A percentile compares a stretch with the other conserved stretches of the same genome.
Evolutionary conservation across 345 rosid genomes (phyloP).

Genomic region (Eucalyptus cladocalyx): DNA sequence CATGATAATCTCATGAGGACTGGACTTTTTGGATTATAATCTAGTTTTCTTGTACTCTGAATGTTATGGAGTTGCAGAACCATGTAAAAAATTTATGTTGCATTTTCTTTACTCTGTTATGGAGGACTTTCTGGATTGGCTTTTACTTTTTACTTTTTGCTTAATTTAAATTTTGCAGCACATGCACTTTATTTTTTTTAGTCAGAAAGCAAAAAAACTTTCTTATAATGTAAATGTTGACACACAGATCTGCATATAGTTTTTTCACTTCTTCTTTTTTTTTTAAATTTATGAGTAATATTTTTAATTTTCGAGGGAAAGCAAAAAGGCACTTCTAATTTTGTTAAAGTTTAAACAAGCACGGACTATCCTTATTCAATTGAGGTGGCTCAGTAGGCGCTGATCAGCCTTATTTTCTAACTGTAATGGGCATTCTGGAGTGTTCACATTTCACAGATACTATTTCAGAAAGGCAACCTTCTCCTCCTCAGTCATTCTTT

Average conservation of each 20-base stretch:
- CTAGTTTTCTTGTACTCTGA: neutral
- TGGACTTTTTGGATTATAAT: neutral
- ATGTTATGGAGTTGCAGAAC: neutral
- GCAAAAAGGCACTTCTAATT: neutral
- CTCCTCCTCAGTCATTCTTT: neutral
- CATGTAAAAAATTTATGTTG: neutral
- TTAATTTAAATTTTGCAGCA: neutral
- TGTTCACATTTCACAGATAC: neutral
- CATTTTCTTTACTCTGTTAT: neutral
- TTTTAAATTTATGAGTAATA: neutral
- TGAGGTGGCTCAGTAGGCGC: neutral
- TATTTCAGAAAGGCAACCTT: neutral
- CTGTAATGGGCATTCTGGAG: neutral
- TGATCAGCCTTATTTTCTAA: neutral
- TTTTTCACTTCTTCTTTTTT: neutral
- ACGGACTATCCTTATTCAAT: neutral
- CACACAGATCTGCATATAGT: neutral
- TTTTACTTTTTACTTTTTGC: neutral
- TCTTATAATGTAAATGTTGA: neutral
- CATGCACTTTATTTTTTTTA: neutral
- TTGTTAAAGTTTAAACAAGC: neutral
- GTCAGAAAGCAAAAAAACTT: neutral
- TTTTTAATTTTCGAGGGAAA: neutral
- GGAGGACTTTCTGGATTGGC: neutral
- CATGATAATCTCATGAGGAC: neutral